Evolutionary conservation across 1,284 basidiomycete genomes (phyloP).

Genomic region (Moesziomyces antarcticus): DNA sequence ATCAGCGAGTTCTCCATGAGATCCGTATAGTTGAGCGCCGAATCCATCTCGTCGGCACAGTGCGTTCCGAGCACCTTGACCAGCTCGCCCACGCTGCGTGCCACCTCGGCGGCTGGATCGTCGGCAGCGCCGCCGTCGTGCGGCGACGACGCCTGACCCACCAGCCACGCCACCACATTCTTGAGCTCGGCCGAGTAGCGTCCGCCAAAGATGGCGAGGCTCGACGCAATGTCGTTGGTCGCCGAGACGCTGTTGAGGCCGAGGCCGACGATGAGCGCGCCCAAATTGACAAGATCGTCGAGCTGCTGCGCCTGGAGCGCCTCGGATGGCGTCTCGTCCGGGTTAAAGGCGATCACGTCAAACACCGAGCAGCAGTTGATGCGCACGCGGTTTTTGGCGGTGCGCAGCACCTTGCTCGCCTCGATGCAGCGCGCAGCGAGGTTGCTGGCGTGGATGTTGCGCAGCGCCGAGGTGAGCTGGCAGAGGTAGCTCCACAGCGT

Average conservation of each 20-base stretch:
- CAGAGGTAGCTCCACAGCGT: slow-evolving; percentile 93
- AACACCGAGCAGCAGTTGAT: slow-evolving; percentile 61
- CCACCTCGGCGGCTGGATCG: slow-evolving; percentile 20
- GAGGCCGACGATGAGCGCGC: slow-evolving; percentile 83
- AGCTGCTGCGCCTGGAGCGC: slow-evolving; percentile 71
- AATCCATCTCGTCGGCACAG: slow-evolving; percentile 84
- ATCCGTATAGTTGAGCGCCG: slow-evolving; percentile 81
- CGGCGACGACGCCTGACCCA: slow-evolving; percentile 69
- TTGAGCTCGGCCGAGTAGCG: slow-evolving; percentile 85
- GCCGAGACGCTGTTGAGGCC: slow-evolving; percentile 77
- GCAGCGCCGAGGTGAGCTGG: slow-evolving; percentile 88
- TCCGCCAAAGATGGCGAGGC: slow-evolving; percentile 80
- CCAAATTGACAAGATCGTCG: slow-evolving; percentile 89
- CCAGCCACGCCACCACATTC: slow-evolving; percentile 80
- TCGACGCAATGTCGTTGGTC: slow-evolving; percentile 76
- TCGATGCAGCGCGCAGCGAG: slow-evolving; percentile 86
- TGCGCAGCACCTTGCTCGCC: slow-evolving; percentile 86
- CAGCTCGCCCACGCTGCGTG: slow-evolving; percentile 80
- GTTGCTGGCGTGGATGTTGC: slow-evolving; percentile 83
- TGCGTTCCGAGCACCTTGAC: slow-evolving; percentile 81
- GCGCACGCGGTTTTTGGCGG: slow-evolving; percentile 80
- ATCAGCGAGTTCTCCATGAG: slow-evolving; percentile 84
- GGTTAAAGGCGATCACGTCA: slow-evolving; percentile 62
- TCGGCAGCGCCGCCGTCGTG: neutral
- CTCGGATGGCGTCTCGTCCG: slow-evolving; percentile 36